Evolutionary conservation across 2,329 filamentous ascomycete species (phyloP).

Genomic region (Penicillium sp.): DNA sequence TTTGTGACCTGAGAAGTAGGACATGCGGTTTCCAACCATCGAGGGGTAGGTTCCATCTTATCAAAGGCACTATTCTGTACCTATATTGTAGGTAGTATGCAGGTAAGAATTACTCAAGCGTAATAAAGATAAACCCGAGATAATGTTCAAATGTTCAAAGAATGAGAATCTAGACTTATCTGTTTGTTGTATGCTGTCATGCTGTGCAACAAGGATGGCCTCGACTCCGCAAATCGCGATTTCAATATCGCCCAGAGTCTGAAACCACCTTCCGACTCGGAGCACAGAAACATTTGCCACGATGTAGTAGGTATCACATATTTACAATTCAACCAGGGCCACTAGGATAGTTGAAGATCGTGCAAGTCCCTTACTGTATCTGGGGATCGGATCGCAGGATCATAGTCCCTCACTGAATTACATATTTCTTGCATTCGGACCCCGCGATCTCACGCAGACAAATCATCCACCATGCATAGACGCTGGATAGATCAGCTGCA

Average conservation of each 20-base stretch:
- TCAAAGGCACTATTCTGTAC: neutral
- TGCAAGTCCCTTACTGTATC: constrained; percentile 22
- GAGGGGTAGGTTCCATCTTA: neutral
- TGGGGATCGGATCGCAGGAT: constrained; percentile 14
- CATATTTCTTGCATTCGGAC: constrained; percentile 3
- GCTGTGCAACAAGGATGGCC: neutral
- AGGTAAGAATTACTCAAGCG: neutral
- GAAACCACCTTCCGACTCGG: constrained; percentile 1
- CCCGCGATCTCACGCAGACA: neutral
- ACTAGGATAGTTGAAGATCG: constrained; percentile 9
- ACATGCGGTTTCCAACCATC: neutral
- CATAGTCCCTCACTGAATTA: constrained; percentile 9
- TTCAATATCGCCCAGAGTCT: neutral
- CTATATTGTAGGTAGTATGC: neutral
- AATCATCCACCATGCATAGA: constrained; percentile 3
- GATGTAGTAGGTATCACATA: neutral
- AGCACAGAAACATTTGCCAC: neutral
- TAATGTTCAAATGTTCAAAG: neutral
- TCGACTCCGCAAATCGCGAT: constrained; percentile 3
- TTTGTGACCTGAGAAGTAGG: neutral
- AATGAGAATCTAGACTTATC: neutral
- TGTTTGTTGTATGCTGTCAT: neutral
- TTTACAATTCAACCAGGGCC: constrained; percentile 10
- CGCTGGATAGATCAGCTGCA: constrained; percentile 18
- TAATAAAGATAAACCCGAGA: neutral